Conservation (phyloP, 352 stramenopile species). For the Phytophthora kernoviae region DNA sequence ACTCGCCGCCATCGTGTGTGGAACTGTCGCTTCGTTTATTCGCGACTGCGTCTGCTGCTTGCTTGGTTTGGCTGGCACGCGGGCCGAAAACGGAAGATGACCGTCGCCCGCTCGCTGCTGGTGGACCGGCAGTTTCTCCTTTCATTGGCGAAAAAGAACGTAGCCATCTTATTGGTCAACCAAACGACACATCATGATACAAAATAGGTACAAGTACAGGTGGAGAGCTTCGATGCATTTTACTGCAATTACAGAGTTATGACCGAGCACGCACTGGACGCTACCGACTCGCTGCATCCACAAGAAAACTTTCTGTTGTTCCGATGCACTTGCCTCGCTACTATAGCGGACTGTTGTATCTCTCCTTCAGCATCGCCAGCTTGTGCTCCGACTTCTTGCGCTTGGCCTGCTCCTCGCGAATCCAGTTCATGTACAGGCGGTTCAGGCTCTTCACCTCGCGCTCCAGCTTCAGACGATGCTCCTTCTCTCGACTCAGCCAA, state of each 20-base stretch:
- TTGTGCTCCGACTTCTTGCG: slow-evolving; percentile 70
- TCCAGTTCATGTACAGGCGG: slow-evolving; percentile 85
- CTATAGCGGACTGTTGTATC: slow-evolving; percentile 19
- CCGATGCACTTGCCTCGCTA: background rate
- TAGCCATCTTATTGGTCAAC: background rate
- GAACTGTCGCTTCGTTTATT: slow-evolving; percentile 29
- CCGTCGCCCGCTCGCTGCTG: slow-evolving; percentile 6
- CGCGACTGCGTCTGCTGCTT: slow-evolving; percentile 18
- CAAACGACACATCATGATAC: background rate
- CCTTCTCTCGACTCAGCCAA: slow-evolving; percentile 74
- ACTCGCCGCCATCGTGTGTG: slow-evolving; percentile 64
- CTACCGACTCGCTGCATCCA: background rate
- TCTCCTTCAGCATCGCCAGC: slow-evolving; percentile 50
- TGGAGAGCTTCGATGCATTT: too few species aligned
- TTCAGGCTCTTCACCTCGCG: slow-evolving; percentile 83
- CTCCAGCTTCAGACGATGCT: slow-evolving; percentile 73
- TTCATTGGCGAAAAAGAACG: background rate
- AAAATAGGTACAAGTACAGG: too few species aligned
- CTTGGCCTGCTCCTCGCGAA: slow-evolving; percentile 81
- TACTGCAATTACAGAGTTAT: background rate
- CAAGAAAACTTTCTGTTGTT: background rate
- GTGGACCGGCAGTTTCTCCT: background rate
- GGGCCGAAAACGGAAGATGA: slow-evolving; percentile 9
- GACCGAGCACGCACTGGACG: background rate
- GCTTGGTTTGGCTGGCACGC: slow-evolving; percentile 3